phyloP scores from a whole-genome alignment of 108 stramenopile genomes.

The Pseudonitzschia pungens region DNA sequence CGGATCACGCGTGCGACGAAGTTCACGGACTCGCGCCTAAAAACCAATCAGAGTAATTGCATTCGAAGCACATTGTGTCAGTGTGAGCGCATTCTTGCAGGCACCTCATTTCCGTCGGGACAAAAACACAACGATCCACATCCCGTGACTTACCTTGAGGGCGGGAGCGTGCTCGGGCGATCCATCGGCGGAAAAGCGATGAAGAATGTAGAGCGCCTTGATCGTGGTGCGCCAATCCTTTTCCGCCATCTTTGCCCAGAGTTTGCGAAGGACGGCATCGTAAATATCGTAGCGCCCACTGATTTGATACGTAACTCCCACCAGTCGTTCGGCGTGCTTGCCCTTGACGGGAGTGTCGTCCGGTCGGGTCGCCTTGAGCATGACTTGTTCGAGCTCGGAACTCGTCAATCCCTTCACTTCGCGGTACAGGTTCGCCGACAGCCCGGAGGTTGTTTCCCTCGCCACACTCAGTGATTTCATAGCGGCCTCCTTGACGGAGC shows the following conservation, averaged over 20 bases:
- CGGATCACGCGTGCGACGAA: conserved; percentile 84
- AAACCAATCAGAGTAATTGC: not conserved
- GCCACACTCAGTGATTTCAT: conserved; percentile 54
- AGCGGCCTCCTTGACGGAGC: conserved; percentile 57
- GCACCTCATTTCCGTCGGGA: no score
- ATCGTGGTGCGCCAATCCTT: conserved; percentile 83
- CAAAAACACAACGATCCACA: not conserved
- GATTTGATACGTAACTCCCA: conserved; percentile 91
- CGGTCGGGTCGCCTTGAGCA: conserved; percentile 88
- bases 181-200: conserved; percentile 85
- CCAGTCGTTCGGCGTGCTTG: conserved; percentile 88
- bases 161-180: conserved; percentile 83
- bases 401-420: conserved; percentile 87
- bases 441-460: conserved; percentile 58
- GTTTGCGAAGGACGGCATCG: conserved; percentile 85
- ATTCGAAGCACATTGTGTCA: not conserved
- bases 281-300: conserved; percentile 86
- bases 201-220: conserved; percentile 87
- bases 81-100: not conserved
- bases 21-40: conserved; percentile 74
- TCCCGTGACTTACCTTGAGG: conserved; percentile 58
- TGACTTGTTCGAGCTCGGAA: conserved; percentile 87
- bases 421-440: conserved; percentile 74
- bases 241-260: conserved; percentile 93
- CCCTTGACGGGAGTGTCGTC: conserved; percentile 86